Conservation (phyloP, 306 rosid genomes). For the Purshia tridentata region DNA sequence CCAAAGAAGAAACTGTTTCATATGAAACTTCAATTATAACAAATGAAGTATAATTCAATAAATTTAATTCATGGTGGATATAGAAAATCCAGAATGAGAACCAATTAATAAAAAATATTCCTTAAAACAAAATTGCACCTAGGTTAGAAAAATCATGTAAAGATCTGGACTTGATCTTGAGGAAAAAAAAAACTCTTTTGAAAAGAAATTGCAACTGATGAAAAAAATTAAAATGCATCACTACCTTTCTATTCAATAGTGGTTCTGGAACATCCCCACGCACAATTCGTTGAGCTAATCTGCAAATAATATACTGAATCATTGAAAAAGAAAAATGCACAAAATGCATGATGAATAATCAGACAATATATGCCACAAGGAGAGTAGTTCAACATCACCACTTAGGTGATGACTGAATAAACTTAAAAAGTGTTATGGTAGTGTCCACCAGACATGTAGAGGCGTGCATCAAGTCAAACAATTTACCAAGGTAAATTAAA, state of each 20-base stretch:
- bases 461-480: not conserved
- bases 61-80: not conserved
- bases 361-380: not conserved
- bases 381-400: not conserved
- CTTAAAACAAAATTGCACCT: not conserved
- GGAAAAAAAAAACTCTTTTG: not conserved
- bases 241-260: conserved; percentile 81
- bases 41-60: not conserved
- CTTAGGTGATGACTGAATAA: not conserved
- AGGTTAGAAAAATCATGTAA: not conserved
- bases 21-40: not conserved
- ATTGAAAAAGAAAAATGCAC: not conserved
- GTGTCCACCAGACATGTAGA: not conserved
- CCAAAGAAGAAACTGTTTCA: conserved; percentile 9
- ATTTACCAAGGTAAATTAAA: not conserved
- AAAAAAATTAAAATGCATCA: not conserved
- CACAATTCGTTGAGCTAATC: conserved; percentile 95
- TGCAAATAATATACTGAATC: conserved; percentile 26
- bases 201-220: not conserved
- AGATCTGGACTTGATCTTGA: not conserved
- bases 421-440: not conserved
- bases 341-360: not conserved
- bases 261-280: conserved; percentile 99
- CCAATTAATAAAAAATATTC: not conserved
- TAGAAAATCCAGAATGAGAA: not conserved